Percentiles rank a stretch among this genome's conserved stretches.
These are phyloP conservation scores for Artemisia tridentata DNA, from an alignment of 129 eudicot species.

Conservation along the genomic window DNA sequence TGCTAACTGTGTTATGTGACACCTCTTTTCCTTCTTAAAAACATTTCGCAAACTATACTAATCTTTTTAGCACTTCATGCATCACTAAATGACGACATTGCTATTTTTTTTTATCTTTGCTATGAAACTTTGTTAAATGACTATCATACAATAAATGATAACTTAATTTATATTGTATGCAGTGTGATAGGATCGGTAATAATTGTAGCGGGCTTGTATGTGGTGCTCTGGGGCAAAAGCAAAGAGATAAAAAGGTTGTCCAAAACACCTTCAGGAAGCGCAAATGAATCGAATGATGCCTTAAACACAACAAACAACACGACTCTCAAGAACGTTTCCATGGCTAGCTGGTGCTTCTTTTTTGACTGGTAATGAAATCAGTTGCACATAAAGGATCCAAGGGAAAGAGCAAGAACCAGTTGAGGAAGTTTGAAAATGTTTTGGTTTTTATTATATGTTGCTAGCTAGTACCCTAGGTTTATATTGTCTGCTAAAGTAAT, in stretches of 20 bases:
- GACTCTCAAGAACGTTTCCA: not conserved
- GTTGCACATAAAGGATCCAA: conserved; percentile 1
- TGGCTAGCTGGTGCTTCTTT: not conserved
- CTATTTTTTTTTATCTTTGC: not conserved
- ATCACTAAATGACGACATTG: not conserved
- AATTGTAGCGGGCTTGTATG: conserved; percentile 46
- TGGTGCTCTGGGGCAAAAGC: conserved; percentile 68
- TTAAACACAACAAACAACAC: not conserved
- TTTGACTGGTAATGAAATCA: conserved; percentile 6
- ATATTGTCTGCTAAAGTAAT: too few relatives aligned
- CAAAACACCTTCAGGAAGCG: conserved; percentile 23
- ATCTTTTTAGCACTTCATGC: not conserved
- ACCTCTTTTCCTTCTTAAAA: not conserved
- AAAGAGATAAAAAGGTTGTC: conserved; percentile 36
- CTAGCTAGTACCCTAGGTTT: too few relatives aligned
- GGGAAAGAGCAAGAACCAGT: not conserved
- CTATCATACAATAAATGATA: not conserved
- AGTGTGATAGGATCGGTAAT: conserved; percentile 53
- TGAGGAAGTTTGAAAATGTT: conserved; percentile 2
- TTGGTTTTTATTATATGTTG: not conserved
- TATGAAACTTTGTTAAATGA: not conserved
- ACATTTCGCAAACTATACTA: not conserved
- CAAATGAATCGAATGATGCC: conserved; percentile 8
- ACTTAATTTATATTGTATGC: conserved; percentile 1
- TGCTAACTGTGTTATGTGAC: not conserved